phyloP scores from a whole-genome alignment of 2,329 filamentous ascomycete genomes.

The Arthrobotrys sphaeroides region DNA sequence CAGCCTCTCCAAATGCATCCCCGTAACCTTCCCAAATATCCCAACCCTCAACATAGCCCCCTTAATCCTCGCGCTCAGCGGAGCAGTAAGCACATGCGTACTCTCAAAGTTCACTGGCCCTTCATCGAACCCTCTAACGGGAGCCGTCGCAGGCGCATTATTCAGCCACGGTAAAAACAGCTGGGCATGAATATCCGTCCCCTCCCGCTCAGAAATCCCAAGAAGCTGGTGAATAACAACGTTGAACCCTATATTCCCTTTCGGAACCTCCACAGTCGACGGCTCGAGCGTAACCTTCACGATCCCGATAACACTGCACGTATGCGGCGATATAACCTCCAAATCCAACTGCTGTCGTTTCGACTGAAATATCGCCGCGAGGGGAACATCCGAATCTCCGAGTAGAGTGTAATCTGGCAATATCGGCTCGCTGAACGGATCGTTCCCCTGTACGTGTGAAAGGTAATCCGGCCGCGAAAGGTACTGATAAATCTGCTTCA shows the following conservation, averaged over 20 bases:
- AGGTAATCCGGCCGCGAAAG: slow-evolving; percentile 94
- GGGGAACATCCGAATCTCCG: slow-evolving; percentile 89
- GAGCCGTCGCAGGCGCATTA: slow-evolving; percentile 92
- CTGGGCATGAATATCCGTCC: slow-evolving; percentile 93
- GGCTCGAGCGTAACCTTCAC: slow-evolving; percentile 91
- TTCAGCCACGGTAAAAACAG: slow-evolving; percentile 93
- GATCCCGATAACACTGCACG: slow-evolving; percentile 87
- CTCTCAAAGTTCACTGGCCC: slow-evolving; percentile 93
- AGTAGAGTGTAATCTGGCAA: slow-evolving; percentile 92
- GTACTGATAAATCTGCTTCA: slow-evolving; percentile 98
- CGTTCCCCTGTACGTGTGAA: slow-evolving; percentile 89
- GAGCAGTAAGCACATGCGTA: slow-evolving; percentile 96
- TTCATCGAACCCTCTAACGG: slow-evolving; percentile 94
- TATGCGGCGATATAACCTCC: slow-evolving; percentile 91
- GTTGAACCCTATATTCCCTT: slow-evolving; percentile 95
- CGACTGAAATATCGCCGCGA: slow-evolving; percentile 92
- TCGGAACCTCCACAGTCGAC: slow-evolving; percentile 89
- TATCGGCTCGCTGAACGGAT: slow-evolving; percentile 89
- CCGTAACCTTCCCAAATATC: slow-evolving; percentile 88
- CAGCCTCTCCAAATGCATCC: slow-evolving; percentile 95
- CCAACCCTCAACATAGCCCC: slow-evolving; percentile 83
- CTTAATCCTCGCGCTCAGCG: slow-evolving; percentile 74
- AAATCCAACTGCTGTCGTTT: slow-evolving; percentile 92
- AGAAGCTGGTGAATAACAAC: slow-evolving; percentile 97
- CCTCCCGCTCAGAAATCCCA: slow-evolving; percentile 94